These are phyloP conservation scores for Coemansia sp. DNA, from an alignment of 192 early-diverging fungal species.

Conservation along the genomic window DNA sequence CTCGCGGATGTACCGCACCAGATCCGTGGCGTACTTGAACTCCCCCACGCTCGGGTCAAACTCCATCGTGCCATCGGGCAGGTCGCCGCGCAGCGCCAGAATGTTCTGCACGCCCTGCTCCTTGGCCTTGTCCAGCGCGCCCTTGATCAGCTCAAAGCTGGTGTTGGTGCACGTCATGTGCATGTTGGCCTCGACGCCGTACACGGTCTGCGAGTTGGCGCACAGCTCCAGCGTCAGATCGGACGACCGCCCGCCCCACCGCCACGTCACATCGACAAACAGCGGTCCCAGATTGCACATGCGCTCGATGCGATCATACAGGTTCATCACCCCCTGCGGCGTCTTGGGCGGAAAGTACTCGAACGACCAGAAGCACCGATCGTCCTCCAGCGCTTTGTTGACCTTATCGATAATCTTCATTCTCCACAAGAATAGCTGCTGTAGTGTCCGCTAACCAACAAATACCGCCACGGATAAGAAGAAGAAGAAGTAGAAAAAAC, in stretches of 20 bases:
- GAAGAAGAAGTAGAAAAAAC: conserved; percentile 7
- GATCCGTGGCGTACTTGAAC: conserved; percentile 80
- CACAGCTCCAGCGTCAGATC: conserved; percentile 86
- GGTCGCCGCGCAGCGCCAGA: conserved; percentile 91
- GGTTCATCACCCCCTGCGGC: conserved; percentile 84
- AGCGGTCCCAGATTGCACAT: conserved; percentile 89
- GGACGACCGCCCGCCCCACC: conserved; percentile 84
- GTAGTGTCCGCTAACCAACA: background rate
- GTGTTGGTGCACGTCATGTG: conserved; percentile 99
- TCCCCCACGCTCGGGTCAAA: conserved; percentile 82
- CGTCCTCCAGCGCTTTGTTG: conserved; percentile 59
- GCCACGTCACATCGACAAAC: conserved; percentile 84
- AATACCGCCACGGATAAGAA: background rate
- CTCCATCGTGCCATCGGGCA: conserved; percentile 73
- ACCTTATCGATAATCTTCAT: conserved; percentile 79
- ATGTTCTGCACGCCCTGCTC: conserved; percentile 94
- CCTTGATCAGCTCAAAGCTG: conserved; percentile 81
- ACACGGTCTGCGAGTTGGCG: conserved; percentile 82
- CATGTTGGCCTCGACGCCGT: conserved; percentile 95
- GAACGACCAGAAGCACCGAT: conserved; percentile 79
- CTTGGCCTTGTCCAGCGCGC: conserved; percentile 81
- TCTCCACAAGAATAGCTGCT: background rate
- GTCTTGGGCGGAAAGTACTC: conserved; percentile 99
- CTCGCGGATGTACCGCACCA: conserved; percentile 85
- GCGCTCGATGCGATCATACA: conserved; percentile 95